Percentiles rank a stretch among this genome's conserved stretches.
Evolutionary conservation across 2,329 filamentous ascomycete species (phyloP).

Genomic region (Aspergillus quadricinctus): DNA sequence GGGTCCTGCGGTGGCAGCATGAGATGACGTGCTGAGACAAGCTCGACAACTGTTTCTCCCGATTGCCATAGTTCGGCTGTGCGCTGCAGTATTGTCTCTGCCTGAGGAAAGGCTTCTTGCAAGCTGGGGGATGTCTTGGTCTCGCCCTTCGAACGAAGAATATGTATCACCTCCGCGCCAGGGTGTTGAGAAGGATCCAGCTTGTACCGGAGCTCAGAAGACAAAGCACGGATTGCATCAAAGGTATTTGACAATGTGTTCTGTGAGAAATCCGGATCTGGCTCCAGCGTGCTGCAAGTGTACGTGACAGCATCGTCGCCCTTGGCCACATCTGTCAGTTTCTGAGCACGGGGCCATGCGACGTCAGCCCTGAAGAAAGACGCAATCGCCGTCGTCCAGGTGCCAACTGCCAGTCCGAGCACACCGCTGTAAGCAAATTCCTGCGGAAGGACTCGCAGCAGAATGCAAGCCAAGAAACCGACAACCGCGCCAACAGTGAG

Average conservation of each 20-base stretch:
- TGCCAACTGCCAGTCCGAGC: slow-evolving; percentile 46
- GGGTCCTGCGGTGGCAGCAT: slow-evolving; percentile 7
- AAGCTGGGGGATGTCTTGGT: slow-evolving; percentile 25
- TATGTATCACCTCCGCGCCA: slow-evolving; percentile 41
- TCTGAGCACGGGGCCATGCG: slow-evolving; percentile 24
- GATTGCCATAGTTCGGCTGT: slow-evolving; percentile 30
- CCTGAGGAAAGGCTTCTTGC: slow-evolving; percentile 40
- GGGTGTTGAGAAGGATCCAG: slow-evolving; percentile 39
- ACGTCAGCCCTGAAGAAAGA: slow-evolving; percentile 47
- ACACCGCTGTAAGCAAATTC: slow-evolving; percentile 44
- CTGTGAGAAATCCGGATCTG: slow-evolving; percentile 8
- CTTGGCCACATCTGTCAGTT: slow-evolving; percentile 43
- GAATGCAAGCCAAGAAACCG: slow-evolving; percentile 47
- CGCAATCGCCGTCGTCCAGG: slow-evolving; percentile 50
- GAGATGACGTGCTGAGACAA: slow-evolving; percentile 10
- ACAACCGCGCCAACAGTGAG: slow-evolving; percentile 43
- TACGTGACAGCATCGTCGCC: slow-evolving; percentile 30
- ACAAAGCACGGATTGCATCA: slow-evolving; percentile 23
- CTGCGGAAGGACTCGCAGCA: slow-evolving; percentile 37
- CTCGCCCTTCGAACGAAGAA: slow-evolving; percentile 33
- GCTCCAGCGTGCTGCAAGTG: slow-evolving; percentile 34
- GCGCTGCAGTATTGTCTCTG: slow-evolving; percentile 25
- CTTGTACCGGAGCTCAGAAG: slow-evolving; percentile 36
- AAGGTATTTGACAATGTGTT: slow-evolving; percentile 8
- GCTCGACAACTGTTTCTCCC: slow-evolving; percentile 10